These are phyloP conservation scores for Sugiyamaella novakii DNA, from an alignment of 1,139 yeast species.

Conservation along the genomic window DNA sequence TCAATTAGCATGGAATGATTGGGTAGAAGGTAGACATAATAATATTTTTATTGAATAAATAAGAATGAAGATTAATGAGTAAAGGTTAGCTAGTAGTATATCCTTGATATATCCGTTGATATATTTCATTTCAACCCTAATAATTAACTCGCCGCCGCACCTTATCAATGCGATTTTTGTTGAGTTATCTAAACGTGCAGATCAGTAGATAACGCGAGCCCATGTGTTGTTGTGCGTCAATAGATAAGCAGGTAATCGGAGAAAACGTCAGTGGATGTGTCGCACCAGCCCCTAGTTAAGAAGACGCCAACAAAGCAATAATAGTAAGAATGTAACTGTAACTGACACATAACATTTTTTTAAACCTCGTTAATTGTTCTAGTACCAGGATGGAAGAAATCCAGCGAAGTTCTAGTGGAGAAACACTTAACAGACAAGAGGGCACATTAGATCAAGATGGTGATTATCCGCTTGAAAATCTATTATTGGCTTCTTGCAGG, in stretches of 20 bases:
- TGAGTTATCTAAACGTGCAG: conserved; percentile 8
- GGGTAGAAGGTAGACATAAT: conserved; percentile 32
- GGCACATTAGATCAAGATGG: conserved; percentile 14
- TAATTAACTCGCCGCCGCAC: conserved; percentile 5
- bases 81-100: too few relatives aligned
- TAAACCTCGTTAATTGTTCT: background rate
- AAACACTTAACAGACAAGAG: conserved; percentile 26
- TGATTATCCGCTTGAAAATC: conserved; percentile 10
- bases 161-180: conserved; percentile 12
- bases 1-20: conserved; percentile 37
- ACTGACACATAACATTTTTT: conserved; percentile 9
- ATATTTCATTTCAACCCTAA: too few relatives aligned
- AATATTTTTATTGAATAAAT: conserved; percentile 16
- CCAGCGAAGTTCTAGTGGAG: conserved; percentile 24
- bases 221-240: conserved; percentile 10
- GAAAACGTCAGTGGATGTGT: too few relatives aligned
- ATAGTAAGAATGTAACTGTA: background rate
- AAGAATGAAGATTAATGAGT: too few relatives aligned
- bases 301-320: conserved; percentile 14
- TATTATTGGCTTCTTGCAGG: conserved; percentile 28
- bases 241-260: too few relatives aligned
- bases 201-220: conserved; percentile 12
- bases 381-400: conserved; percentile 21
- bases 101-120: too few relatives aligned
- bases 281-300: too few relatives aligned